Evolutionary conservation across 2,329 filamentous ascomycete species (phyloP), one percentile per base, ranked within the genome.

Genomic region (Dendryphion nanum): DNA sequence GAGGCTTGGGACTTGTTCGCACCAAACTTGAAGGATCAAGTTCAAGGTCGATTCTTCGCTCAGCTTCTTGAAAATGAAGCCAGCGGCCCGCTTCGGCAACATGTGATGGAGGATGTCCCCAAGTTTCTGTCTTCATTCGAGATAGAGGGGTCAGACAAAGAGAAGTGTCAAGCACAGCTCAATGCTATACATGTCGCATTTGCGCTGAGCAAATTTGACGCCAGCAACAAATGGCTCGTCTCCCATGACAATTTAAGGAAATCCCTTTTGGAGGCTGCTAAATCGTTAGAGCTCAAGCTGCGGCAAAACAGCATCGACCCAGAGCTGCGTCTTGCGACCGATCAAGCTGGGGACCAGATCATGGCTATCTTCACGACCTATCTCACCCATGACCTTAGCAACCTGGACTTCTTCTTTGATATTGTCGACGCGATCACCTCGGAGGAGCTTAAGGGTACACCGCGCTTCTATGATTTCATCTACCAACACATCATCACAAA

Each of bases 131-230:
- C 78, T 33, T 76, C 78, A 30, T 76, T 79, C 17, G 85, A 81
- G 49, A 79, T 78, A 35, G 83, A 86, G 38, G 70, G 78, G 17
- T 72, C 80, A 6, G 73, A 72, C 4, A 80, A 84, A 38, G 79
- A 83, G 45, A 82, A 81, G 48, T 88, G 90, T 29, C 85, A 83
- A 28, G 84, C 86, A 19, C 78, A 88, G 37, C 83, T 97, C 60
- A 97, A 96, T 63, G 84, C 86, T 1, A 86, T 98, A 44, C 88
- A 95, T 55, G 76, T 93, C 21, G 81, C 93, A 15, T 80, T 91
- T 54, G 86, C 91, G 0, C 76, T 97, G 29, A 86, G 80, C 52
- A 77, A 80, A 19, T 83, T 81, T 53, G 69, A 79, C 12, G 77
- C 76, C 30, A 80, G 80, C 0, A 81, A 75, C 52, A 74, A 75